Evolutionary conservation across 179 eudicot genomes (phyloP).

Genomic region (Vitellaria paradoxa): DNA sequence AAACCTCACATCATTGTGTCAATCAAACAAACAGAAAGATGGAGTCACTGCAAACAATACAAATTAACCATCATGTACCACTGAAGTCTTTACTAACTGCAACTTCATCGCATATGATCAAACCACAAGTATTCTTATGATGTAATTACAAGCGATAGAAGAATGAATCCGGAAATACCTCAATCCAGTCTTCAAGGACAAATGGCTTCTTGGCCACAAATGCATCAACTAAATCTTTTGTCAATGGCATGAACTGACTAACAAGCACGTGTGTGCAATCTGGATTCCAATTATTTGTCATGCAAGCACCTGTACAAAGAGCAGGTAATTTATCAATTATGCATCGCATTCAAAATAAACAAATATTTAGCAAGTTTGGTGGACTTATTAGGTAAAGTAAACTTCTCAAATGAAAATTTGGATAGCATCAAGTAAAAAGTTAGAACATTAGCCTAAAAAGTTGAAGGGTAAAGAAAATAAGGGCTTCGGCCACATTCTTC

Average conservation of each 20-base stretch:
- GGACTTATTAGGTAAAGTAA: background rate
- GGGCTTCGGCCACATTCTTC: background rate
- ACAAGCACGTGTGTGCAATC: conserved; percentile 91
- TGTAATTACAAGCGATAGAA: background rate
- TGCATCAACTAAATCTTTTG: conserved; percentile 63
- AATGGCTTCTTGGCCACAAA: conserved; percentile 65
- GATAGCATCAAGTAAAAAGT: background rate
- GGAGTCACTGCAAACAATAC: too few relatives aligned
- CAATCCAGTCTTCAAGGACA: conserved; percentile 68
- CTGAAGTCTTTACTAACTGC: background rate
- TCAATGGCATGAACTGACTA: conserved; percentile 65
- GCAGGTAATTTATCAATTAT: conserved; percentile 10
- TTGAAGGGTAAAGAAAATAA: background rate
- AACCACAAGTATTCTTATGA: background rate
- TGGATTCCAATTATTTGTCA: conserved; percentile 52
- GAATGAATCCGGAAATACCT: conserved; percentile 42
- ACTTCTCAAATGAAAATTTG: background rate
- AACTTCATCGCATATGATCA: background rate
- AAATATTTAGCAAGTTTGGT: background rate
- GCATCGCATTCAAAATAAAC: background rate
- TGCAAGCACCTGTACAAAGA: conserved; percentile 56
- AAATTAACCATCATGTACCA: background rate
- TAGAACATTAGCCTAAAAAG: background rate
- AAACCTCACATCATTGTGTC: background rate
- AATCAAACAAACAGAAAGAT: background rate